Evolutionary conservation across 805 yeast species (phyloP).

Genomic region (Starmerella bombi): DNA sequence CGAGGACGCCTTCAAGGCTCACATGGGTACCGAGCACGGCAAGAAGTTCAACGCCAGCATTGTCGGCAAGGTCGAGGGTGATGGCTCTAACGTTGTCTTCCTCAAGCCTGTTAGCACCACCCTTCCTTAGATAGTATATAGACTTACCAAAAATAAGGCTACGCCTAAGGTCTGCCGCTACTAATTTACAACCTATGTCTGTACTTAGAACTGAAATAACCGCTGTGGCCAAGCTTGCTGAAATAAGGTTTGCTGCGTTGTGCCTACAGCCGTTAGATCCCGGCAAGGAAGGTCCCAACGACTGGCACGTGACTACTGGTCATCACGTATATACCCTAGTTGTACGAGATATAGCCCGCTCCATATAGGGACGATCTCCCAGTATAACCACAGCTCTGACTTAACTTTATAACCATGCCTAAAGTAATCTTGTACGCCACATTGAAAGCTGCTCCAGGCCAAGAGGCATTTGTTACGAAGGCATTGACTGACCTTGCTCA

Average conservation of each 20-base stretch:
- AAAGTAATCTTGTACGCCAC: slow-evolving; percentile 18
- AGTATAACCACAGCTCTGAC: too few relatives aligned
- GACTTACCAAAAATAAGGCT: neutral
- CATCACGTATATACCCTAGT: too few relatives aligned
- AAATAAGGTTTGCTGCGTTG: too few relatives aligned
- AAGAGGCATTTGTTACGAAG: slow-evolving; percentile 16
- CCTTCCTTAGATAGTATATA: slow-evolving; percentile 1
- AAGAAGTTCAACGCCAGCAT: slow-evolving; percentile 22
- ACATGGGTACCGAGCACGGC: slow-evolving; percentile 21
- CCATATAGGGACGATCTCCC: too few relatives aligned
- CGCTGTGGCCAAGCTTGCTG: too few relatives aligned
- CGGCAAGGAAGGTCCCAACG: too few relatives aligned
- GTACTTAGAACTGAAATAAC: too few relatives aligned
- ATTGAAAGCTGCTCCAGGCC: slow-evolving; percentile 20
- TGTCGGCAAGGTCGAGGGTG: slow-evolving; percentile 20
- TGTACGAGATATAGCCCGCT: too few relatives aligned
- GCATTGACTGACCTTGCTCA: slow-evolving; percentile 19
- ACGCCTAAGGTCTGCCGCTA: too few relatives aligned
- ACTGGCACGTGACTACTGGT: too few relatives aligned
- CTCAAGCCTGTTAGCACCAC: slow-evolving; percentile 17
- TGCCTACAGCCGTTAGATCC: neutral
- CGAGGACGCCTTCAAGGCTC: slow-evolving; percentile 23
- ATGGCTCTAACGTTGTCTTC: slow-evolving; percentile 20
- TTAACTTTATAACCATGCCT: too few relatives aligned
- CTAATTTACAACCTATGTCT: too few relatives aligned